Conservation (phyloP, 805 yeast genomes). For the Saccharomycopsis guyanensis region DNA sequence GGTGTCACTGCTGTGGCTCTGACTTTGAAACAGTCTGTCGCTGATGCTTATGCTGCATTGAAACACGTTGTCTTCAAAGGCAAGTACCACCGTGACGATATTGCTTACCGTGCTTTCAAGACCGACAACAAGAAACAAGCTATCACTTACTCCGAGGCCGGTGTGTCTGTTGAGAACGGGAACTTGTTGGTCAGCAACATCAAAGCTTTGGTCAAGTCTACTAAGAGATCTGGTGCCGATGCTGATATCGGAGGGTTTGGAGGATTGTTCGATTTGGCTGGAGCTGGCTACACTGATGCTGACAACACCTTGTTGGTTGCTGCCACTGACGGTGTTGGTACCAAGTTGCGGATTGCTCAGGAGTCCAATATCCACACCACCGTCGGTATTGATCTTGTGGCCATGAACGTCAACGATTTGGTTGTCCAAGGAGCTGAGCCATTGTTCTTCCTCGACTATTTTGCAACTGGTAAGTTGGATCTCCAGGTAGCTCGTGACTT, state of each 20-base stretch:
- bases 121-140: conserved; percentile 31
- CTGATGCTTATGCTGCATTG: conserved; percentile 80
- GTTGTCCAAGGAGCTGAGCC: conserved; percentile 99
- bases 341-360: conserved; percentile 93
- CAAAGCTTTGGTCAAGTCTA: conserved; percentile 83
- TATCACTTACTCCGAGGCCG: conserved; percentile 90
- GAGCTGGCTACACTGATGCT: conserved; percentile 74
- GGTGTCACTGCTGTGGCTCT: conserved; percentile 85
- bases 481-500: conserved; percentile 77
- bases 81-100: conserved; percentile 83
- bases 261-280: conserved; percentile 84
- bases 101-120: conserved; percentile 93
- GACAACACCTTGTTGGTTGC: conserved; percentile 81
- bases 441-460: conserved; percentile 87
- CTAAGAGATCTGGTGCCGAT: conserved; percentile 93
- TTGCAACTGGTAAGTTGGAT: conserved; percentile 90
- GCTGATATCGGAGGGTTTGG: conserved; percentile 99
- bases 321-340: conserved; percentile 99
- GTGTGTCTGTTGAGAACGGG: conserved; percentile 97
- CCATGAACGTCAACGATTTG: conserved; percentile 97
- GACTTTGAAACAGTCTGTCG: conserved; percentile 72
- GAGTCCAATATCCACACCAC: conserved; percentile 82
- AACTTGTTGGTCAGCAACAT: conserved; percentile 83
- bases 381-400: conserved; percentile 98
- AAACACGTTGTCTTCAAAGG: conserved; percentile 62